Evolutionary conservation across 2,329 filamentous ascomycete species (phyloP), one percentile per base, ranked within the genome.

Genomic region (Stromatinia cepivora): DNA sequence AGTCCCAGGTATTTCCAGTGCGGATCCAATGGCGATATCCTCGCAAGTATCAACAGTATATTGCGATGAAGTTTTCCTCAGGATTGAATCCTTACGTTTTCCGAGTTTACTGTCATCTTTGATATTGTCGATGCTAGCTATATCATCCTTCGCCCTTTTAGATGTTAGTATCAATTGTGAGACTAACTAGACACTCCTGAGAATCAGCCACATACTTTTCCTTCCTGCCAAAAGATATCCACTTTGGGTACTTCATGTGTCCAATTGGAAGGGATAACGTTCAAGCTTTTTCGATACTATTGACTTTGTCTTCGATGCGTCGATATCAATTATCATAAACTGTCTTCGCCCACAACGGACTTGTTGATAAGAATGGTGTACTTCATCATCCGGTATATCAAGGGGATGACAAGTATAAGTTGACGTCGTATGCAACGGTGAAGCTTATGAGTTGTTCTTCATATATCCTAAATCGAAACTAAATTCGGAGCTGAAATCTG

Each of bases 161-260:
- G 20, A 45, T 25, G 63, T 66, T 45, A 66, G 50, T 45, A 45
- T 66, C 46, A 52, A 52, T 4, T 20, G 17, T 48, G n/a, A 20
- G 36, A 34, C 13, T 52, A 17, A 39, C n/a, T 6, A n/a, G 5
- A 52, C 28, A 63, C 17, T 39, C 9, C 61, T 25, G n/a, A 63
- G 46, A 52, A 22, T 39, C 34, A 7, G 45, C 7, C 50, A 68
- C 66, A 13, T 68, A 68, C 66, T 42, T 53, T 45, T 46, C 52
- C 36, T 63, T 61, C 66, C 57, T 53, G 10, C 48, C 57, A 64
- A 54, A 13, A 13, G 58, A 54, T 25, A 63, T 25, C 66, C 66
- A 63, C 46, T 68, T 64, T 28, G 28, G 20, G 59, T 64, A 64
- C 34, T 63, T 64, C 66, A 68, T 68, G 15, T 52, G 46, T 50